These are phyloP conservation scores for Macroventuria anomochaeta DNA, from an alignment of 2,329 filamentous ascomycete genomes.

Conservation along the genomic window DNA sequence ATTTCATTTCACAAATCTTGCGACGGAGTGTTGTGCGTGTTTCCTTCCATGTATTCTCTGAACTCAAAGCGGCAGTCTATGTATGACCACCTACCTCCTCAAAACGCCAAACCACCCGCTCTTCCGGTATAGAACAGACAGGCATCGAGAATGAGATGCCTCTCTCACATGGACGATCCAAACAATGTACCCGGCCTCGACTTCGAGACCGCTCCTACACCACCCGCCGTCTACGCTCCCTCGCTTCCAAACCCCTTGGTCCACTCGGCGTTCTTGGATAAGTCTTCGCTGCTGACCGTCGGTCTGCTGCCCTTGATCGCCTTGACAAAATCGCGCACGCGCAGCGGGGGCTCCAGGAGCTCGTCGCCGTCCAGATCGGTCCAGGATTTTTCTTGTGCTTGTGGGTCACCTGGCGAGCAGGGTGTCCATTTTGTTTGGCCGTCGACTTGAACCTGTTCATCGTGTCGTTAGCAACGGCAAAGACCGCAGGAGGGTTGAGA, in stretches of 20 bases:
- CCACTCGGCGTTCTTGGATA: constrained; percentile 87
- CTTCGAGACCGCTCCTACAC: no score
- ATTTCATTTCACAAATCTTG: no score
- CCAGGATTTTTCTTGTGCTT: constrained; percentile 93
- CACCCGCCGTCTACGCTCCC: constrained; percentile 67
- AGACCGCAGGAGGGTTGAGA: neutral
- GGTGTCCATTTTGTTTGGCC: constrained; percentile 75
- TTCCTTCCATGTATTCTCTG: no score
- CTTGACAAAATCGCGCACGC: constrained; percentile 90
- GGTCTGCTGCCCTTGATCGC: constrained; percentile 87
- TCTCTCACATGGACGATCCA: no score
- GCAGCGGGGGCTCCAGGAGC: constrained; percentile 83
- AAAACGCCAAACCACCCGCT: no score
- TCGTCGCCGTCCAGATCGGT: constrained; percentile 83
- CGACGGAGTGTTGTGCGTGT: no score
- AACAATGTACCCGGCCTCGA: no score
- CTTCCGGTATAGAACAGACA: no score
- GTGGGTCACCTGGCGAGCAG: constrained; percentile 87
- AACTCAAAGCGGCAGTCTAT: no score
- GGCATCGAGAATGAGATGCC: no score
- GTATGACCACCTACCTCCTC: no score
- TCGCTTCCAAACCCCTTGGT: constrained; percentile 96
- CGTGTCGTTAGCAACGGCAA: neutral
- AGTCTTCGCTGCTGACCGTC: constrained; percentile 86
- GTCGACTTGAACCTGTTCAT: constrained; percentile 71